A percentile compares a stretch with the other conserved stretches of the same genome.
phyloP scores from a whole-genome alignment of 2,329 filamentous ascomycete species.

The Paecilomyces fulvus region DNA sequence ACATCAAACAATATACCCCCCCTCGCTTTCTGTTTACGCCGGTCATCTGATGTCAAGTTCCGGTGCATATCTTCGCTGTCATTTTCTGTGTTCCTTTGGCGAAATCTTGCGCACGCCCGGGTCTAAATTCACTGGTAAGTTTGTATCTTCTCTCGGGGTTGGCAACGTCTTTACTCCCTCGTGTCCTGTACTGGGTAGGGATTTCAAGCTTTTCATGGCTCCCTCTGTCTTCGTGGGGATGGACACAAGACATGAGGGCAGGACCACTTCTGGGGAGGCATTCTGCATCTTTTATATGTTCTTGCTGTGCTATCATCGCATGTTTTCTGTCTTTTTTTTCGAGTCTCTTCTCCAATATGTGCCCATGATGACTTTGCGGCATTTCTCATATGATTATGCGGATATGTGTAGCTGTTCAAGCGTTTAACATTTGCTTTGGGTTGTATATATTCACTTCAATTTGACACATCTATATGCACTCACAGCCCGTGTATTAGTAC shows the following conservation, averaged over 20 bases:
- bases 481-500: neutral
- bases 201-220: no score
- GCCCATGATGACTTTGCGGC: slow-evolving; percentile 7
- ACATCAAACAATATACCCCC: neutral
- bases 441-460: slow-evolving; percentile 11
- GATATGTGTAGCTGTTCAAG: slow-evolving; percentile 10
- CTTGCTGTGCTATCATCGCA: neutral
- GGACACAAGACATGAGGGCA: neutral
- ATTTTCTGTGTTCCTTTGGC: neutral
- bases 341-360: neutral
- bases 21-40: neutral
- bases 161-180: neutral
- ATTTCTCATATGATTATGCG: slow-evolving; percentile 9
- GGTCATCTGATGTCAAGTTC: neutral
- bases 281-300: neutral
- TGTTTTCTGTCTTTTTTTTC: neutral
- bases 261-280: neutral
- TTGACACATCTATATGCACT: neutral
- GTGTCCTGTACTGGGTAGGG: neutral
- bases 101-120: neutral
- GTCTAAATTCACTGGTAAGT: neutral
- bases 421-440: slow-evolving; percentile 9
- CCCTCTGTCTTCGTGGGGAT: neutral
- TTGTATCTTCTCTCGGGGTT: neutral
- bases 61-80: neutral